Evolutionary conservation across 306 rosid species (phyloP).

Genomic region (Rosa lucieae): DNA sequence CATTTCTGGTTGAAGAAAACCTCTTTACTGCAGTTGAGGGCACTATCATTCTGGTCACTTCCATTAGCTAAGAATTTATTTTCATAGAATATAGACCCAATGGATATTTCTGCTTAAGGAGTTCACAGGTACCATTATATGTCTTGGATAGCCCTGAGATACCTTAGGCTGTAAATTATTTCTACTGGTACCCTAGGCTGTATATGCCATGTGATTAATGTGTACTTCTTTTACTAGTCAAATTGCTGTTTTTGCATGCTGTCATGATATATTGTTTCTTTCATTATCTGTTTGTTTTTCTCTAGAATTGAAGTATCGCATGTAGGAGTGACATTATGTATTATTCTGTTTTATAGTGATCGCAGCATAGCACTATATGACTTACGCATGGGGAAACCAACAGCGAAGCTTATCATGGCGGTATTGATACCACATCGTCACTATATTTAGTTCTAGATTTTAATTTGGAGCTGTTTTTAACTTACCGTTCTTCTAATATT

Average conservation of each 20-base stretch:
- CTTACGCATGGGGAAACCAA: slow-evolving; percentile 67
- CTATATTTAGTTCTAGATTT: neutral
- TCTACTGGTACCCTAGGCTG: neutral
- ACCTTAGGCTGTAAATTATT: neutral
- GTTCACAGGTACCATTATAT: neutral
- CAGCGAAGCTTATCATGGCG: slow-evolving; percentile 72
- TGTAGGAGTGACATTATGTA: neutral
- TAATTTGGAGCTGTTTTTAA: neutral
- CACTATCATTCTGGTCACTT: neutral
- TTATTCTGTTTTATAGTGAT: slow-evolving; percentile 52
- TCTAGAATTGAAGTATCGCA: neutral
- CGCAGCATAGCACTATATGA: slow-evolving; percentile 85
- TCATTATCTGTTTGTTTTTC: neutral
- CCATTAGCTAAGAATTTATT: neutral
- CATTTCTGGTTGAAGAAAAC: neutral
- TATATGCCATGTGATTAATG: neutral
- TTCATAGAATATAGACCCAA: neutral
- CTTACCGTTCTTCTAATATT: neutral
- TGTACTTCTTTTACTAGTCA: neutral
- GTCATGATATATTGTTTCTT: neutral
- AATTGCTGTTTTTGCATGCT: neutral
- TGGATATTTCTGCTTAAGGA: neutral
- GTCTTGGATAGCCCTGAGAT: neutral
- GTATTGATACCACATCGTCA: slow-evolving; percentile 36
- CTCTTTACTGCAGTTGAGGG: neutral